Percentiles rank a stretch among this genome's conserved stretches.
Conservation (phyloP, 768 basidiomycete species). For the Mycena polygramma region DNA sequence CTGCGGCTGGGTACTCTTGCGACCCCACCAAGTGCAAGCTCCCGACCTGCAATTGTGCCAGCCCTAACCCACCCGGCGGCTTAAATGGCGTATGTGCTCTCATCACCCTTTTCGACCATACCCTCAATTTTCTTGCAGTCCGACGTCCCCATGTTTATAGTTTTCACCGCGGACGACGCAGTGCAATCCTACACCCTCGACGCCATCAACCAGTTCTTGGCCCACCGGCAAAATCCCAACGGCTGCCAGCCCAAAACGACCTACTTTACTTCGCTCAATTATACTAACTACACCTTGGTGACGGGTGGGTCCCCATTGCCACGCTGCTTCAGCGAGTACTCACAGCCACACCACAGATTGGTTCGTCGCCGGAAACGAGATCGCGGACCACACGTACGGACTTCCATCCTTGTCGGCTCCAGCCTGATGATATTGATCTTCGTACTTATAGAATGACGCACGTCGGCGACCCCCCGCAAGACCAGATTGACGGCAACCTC, state of each 20-base stretch:
- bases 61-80: conserved; percentile 79
- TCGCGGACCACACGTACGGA: conserved; percentile 76
- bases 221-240: conserved; percentile 81
- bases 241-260: conserved; percentile 83
- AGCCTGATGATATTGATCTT: too few relatives aligned
- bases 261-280: conserved; percentile 78
- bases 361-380: conserved; percentile 88
- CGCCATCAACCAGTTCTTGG: conserved; percentile 80
- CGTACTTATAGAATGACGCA: conserved; percentile 69
- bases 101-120: not conserved
- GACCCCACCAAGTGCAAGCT: conserved; percentile 74
- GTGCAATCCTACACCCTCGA: conserved; percentile 83
- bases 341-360: conserved; percentile 77
- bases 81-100: conserved; percentile 60
- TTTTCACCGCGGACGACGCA: conserved; percentile 85
- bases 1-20: conserved; percentile 79
- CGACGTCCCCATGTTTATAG: conserved; percentile 75
- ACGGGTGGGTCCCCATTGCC: conserved; percentile 53
- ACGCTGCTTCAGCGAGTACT: conserved; percentile 1
- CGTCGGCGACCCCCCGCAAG: conserved; percentile 69
- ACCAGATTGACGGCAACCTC: conserved; percentile 83
- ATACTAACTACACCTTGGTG: conserved; percentile 83
- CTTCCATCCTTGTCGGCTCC: too few relatives aligned
- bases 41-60: conserved; percentile 81
- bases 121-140: conserved; percentile 50